Conservation (phyloP, 495 filamentous ascomycete genomes). For the Aspergillus panamensis region DNA sequence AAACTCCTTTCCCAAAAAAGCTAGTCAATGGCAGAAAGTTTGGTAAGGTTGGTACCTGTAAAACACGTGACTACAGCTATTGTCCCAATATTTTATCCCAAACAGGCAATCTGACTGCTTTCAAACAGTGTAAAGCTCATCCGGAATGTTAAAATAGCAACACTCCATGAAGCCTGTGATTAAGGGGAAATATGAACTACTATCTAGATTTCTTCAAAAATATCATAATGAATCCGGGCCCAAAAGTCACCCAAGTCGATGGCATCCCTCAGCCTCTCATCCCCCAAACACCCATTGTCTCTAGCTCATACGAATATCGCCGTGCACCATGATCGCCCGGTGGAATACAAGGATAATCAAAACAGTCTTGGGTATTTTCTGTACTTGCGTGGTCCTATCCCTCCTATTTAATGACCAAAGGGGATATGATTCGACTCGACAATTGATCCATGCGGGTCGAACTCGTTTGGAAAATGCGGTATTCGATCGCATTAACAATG, state of each 20-base stretch:
- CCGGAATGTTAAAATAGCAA: neutral
- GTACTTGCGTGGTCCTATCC: constrained; percentile 9
- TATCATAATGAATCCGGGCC: neutral
- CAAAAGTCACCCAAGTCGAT: neutral
- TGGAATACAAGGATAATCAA: constrained; percentile 18
- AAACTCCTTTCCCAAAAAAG: neutral
- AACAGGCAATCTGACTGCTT: neutral
- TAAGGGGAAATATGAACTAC: neutral
- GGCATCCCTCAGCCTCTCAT: neutral
- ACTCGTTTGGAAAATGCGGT: constrained; percentile 16
- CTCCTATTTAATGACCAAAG: constrained; percentile 15
- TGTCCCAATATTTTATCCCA: neutral
- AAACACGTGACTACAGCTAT: neutral
- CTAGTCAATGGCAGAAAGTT: neutral
- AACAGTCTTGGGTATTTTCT: constrained; percentile 5
- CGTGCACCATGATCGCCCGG: constrained; percentile 7
- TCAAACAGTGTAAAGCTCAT: neutral
- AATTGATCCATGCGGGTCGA: constrained; percentile 17
- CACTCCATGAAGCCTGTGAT: neutral
- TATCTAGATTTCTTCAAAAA: neutral
- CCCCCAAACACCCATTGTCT: neutral
- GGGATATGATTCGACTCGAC: constrained; percentile 16
- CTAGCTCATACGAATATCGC: neutral
- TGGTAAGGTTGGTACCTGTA: neutral
- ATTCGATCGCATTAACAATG: constrained; percentile 27